Conservation (phyloP, 805 yeast species). For the Candida berthetii region DNA sequence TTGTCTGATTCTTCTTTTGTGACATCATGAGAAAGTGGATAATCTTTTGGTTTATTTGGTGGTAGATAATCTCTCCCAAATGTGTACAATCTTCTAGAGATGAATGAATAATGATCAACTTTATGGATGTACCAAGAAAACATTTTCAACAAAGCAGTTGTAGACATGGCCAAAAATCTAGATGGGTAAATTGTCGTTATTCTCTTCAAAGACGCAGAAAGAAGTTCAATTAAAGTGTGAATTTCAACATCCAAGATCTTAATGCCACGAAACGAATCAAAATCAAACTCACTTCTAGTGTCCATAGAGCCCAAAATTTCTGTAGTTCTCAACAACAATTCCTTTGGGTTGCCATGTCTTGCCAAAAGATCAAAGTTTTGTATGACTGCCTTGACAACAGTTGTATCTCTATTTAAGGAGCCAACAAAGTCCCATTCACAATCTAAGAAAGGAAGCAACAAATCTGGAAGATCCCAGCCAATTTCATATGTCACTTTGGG, state of each 20-base stretch:
- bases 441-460: conserved; percentile 51
- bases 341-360: conserved; percentile 71
- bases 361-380: conserved; percentile 60
- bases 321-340: conserved; percentile 62
- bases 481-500: conserved; percentile 53
- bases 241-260: conserved; percentile 37
- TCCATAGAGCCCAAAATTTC: conserved; percentile 47
- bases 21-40: conserved; percentile 23
- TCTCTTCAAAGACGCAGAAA: conserved; percentile 49
- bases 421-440: conserved; percentile 34
- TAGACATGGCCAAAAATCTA: conserved; percentile 65
- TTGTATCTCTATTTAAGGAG: conserved; percentile 22
- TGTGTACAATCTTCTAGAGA: conserved; percentile 57
- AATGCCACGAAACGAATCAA: conserved; percentile 7
- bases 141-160: conserved; percentile 50
- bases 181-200: conserved; percentile 74
- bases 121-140: conserved; percentile 33
- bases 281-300: background rate
- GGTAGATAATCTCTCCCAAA: conserved; percentile 56
- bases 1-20: conserved; percentile 32
- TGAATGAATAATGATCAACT: conserved; percentile 29
- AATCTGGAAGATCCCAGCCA: conserved; percentile 89
- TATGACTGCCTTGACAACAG: conserved; percentile 22
- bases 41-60: conserved; percentile 33
- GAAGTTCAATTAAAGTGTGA: conserved; percentile 61